Evolutionary conservation across 164 flowering plant species (phyloP), one percentile per base, ranked within the genome.

Genomic region (Tetracentron sinense): DNA sequence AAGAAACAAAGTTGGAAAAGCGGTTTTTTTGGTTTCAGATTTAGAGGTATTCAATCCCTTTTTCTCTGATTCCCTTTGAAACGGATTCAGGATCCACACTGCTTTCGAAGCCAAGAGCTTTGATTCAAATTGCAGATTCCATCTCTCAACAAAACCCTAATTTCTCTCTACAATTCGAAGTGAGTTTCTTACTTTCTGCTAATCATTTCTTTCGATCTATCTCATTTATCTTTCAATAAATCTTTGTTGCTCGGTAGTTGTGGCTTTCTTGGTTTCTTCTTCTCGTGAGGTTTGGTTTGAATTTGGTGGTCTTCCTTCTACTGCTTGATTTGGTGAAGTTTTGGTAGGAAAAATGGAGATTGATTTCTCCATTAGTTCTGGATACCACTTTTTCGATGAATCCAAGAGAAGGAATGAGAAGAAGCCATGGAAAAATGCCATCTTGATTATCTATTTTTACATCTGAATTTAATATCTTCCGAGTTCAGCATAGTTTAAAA

Each of bases 281-380:
- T 54, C 58, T 15, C 23, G 29, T 60, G 58, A 42, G 30, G 60
- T 62, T 71, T 75, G 69, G 74, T 70, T 60, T 71, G 54, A 55
- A 20, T 68, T 31, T 60, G 44, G 66, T 23, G 27, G 6, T 31
- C n/a, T n/a, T n/a, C n/a, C 25, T 7, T 29, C 1, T 60, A 25
- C 51, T 31, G 11, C 42, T 56, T 33, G 62, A 65, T 66, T 72
- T 67, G 72, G 72, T 73, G 68, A 54, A 48, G 50, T 65, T 79
- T 55, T n/a, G n/a, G 71, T 64, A 38, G 55, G 62, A 54, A 54
- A 59, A 42, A 74, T 72, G 72, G 58, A 62, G 62, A 48, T 59
- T 53, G 60, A 30, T 61, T 62, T 30, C 42, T 66, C 49, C 16
- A 33, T 49, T 38, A 66, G 63, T 51, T 75, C 69, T 59, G 69